Percentiles rank a stretch among this genome's conserved stretches.
phyloP scores from a whole-genome alignment of 345 rosid species.

The Conringia planisiliqua region DNA sequence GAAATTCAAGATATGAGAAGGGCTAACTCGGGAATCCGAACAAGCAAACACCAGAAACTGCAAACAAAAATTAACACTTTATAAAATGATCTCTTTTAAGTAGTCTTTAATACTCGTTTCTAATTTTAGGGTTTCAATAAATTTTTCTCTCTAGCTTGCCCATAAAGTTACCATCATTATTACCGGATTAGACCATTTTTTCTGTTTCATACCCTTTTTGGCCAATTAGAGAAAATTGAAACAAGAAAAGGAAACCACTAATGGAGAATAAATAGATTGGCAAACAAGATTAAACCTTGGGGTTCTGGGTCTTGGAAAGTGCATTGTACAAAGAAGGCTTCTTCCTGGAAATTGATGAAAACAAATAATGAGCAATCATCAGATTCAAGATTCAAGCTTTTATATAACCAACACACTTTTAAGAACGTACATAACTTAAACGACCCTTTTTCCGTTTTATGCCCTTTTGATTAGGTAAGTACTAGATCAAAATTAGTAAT shows the following conservation, averaged over 20 bases:
- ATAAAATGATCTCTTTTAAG: not conserved
- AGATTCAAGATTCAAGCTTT: too few species aligned
- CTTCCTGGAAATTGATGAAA: slow-evolving; percentile 51
- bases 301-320: slow-evolving; percentile 76
- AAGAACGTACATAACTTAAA: too few species aligned
- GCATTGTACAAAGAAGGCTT: slow-evolving; percentile 54
- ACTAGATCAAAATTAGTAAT: not conserved
- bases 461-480: not conserved
- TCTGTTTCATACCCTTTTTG: not conserved
- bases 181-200: too few species aligned
- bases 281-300: slow-evolving; percentile 64
- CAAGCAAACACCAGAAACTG: slow-evolving; percentile 85
- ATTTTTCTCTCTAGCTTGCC: not conserved
- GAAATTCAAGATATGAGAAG: slow-evolving; percentile 81
- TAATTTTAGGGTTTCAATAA: not conserved
- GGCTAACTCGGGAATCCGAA: slow-evolving; percentile 95
- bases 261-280: slow-evolving; percentile 23
- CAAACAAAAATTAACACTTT: not conserved
- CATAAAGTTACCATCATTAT: not conserved
- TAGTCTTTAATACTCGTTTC: not conserved
- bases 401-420: too few species aligned
- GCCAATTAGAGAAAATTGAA: not conserved
- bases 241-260: slow-evolving; percentile 10
- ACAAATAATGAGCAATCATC: not conserved
- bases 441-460: not conserved